Percentiles rank a stretch among this genome's conserved stretches.
These are phyloP conservation scores for Arctium lappa DNA, from an alignment of 129 eudicot species.

Conservation along the genomic window DNA sequence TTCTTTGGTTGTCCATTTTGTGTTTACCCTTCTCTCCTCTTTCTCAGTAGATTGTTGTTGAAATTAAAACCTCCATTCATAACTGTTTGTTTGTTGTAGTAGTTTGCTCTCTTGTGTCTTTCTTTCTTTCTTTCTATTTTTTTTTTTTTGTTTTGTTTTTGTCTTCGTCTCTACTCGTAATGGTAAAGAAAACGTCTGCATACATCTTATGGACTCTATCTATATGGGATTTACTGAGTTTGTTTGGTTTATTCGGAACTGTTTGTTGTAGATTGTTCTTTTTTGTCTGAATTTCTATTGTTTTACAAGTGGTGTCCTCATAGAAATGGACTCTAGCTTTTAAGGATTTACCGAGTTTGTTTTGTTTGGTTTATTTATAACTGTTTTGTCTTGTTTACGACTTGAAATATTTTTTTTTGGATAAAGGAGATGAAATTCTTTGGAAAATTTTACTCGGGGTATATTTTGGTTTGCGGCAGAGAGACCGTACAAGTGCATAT, in stretches of 20 bases:
- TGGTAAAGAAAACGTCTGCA: not conserved
- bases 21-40: conserved; percentile 13
- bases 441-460: too few relatives aligned
- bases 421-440: too few relatives aligned
- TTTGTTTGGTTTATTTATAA: too few relatives aligned
- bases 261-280: not conserved
- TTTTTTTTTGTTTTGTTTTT: too few relatives aligned
- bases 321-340: not conserved
- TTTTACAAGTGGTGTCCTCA: not conserved
- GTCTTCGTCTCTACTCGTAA: not conserved
- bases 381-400: too few relatives aligned
- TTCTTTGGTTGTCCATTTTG: conserved; percentile 25
- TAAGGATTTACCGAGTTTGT: not conserved
- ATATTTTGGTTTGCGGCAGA: too few relatives aligned
- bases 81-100: conserved; percentile 29
- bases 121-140: not conserved
- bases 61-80: conserved; percentile 23
- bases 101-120: not conserved
- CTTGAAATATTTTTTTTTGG: too few relatives aligned
- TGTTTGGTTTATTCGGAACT: not conserved
- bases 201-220: not conserved
- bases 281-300: not conserved
- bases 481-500: too few relatives aligned
- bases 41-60: conserved; percentile 15
- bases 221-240: not conserved